These are phyloP conservation scores for Agaricus bisporus DNA, from an alignment of 768 basidiomycete genomes.

Conservation along the genomic window DNA sequence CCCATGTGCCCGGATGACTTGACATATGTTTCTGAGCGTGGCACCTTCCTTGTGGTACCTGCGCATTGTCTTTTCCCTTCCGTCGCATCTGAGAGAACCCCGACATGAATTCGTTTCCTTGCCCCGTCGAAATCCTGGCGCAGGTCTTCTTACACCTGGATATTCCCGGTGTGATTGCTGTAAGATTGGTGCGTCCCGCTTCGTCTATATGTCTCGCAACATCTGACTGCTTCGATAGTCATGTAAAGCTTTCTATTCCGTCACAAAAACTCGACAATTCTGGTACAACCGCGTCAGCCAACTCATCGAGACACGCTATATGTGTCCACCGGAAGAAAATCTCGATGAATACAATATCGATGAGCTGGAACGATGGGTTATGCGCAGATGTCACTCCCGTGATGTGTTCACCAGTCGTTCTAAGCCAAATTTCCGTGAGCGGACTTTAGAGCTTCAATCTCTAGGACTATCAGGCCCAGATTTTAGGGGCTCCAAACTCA, in stretches of 20 bases:
- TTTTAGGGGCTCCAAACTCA: not conserved
- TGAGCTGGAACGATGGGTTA: not conserved
- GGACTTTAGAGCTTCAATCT: not conserved
- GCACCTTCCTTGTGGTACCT: too few species aligned
- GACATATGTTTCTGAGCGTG: too few species aligned
- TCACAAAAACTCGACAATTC: not conserved
- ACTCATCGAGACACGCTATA: not conserved
- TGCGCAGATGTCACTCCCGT: not conserved
- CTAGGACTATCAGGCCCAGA: not conserved
- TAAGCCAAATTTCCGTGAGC: not conserved
- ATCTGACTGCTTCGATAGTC: constrained; percentile 42
- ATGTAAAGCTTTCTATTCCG: constrained; percentile 32
- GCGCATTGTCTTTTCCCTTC: too few species aligned
- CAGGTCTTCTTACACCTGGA: not conserved
- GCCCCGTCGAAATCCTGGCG: not conserved
- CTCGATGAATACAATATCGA: not conserved
- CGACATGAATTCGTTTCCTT: not conserved
- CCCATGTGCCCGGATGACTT: too few species aligned
- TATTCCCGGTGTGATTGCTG: not conserved
- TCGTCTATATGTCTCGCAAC: not conserved
- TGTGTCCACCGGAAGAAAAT: not conserved
- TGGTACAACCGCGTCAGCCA: not conserved
- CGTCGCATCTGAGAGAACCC: too few species aligned
- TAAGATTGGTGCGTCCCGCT: constrained; percentile 17
- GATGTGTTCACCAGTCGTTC: not conserved